Percentiles rank a stretch among this genome's conserved stretches.
Evolutionary conservation across 495 filamentous ascomycete species (phyloP).

Genomic region (Oleoguttula mirabilis): DNA sequence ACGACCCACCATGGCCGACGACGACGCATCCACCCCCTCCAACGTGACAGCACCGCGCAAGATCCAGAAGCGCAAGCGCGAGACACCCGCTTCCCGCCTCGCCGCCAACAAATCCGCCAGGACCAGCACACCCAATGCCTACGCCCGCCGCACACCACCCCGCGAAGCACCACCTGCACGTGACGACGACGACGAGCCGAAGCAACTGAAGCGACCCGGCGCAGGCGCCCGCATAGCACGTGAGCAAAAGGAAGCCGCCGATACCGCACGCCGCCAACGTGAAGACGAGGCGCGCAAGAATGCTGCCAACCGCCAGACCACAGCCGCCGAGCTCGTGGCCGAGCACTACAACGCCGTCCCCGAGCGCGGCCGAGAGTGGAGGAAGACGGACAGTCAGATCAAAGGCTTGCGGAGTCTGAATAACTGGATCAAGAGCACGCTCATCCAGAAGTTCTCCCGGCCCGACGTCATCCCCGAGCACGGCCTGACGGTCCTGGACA

Average conservation of each 20-base stretch:
- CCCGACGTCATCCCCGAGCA: conserved; percentile 49
- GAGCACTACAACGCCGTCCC: conserved; percentile 96
- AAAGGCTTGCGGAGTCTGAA: conserved; percentile 91
- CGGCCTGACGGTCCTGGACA: conserved; percentile 68
- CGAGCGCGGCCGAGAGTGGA: conserved; percentile 84
- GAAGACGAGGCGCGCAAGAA: conserved; percentile 41
- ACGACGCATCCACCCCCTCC: conserved; percentile 1
- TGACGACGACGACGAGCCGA: conserved; percentile 30
- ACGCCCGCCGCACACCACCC: conserved; percentile 23
- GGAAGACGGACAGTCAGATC: conserved; percentile 82
- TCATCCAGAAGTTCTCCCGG: conserved; percentile 93
- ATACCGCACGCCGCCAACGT: conserved; percentile 49
- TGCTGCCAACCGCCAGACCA: conserved; percentile 20
- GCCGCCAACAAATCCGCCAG: conserved; percentile 6
- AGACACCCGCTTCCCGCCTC: conserved; percentile 6
- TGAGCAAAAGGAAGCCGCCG: conserved; percentile 50
- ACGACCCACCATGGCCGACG: conserved; percentile 1
- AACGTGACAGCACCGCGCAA: conserved; percentile 12
- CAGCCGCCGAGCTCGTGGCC: conserved; percentile 55
- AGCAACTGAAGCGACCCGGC: conserved; percentile 78
- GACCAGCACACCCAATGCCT: conserved; percentile 16
- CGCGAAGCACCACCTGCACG: conserved; percentile 7
- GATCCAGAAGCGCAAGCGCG: conserved; percentile 17
- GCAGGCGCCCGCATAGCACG: conserved; percentile 64
- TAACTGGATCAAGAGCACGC: conserved; percentile 94